Conservation (phyloP, 2,329 filamentous ascomycete species). For the Xylaria hypoxylon region DNA sequence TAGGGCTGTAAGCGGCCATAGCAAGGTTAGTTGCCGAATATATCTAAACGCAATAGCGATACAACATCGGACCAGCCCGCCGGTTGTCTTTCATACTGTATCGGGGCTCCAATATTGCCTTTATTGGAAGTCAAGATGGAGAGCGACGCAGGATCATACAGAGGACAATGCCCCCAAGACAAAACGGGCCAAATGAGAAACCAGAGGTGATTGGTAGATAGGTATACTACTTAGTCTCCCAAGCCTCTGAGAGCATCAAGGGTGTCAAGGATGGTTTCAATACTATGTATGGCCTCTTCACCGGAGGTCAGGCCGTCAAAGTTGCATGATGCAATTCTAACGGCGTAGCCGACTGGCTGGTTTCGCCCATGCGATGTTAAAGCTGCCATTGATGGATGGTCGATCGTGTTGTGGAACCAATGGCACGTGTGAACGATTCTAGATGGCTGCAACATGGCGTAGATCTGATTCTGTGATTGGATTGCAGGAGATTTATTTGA, state of each 20-base stretch:
- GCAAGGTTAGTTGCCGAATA: background rate
- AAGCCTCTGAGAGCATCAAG: background rate
- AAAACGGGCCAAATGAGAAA: background rate
- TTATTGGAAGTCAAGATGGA: background rate
- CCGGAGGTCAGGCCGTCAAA: background rate
- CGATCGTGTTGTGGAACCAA: background rate
- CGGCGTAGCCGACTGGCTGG: slow-evolving; percentile 9
- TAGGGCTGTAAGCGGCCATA: background rate
- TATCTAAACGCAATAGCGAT: background rate
- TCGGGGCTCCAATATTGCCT: background rate
- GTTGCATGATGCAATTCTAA: background rate
- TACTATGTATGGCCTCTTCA: background rate
- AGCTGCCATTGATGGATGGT: background rate
- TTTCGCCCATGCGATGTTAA: background rate
- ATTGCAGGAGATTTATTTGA: background rate
- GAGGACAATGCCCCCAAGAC: background rate
- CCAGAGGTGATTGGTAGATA: background rate
- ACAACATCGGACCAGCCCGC: background rate
- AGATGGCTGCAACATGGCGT: background rate
- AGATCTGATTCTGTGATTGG: background rate
- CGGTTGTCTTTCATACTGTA: background rate
- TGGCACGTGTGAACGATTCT: background rate
- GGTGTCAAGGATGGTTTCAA: background rate
- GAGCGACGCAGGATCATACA: background rate
- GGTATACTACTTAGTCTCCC: background rate